Base-by-base conservation (phyloP, 495 filamentous ascomycete genomes). In the Penicillium canariense region DNA sequence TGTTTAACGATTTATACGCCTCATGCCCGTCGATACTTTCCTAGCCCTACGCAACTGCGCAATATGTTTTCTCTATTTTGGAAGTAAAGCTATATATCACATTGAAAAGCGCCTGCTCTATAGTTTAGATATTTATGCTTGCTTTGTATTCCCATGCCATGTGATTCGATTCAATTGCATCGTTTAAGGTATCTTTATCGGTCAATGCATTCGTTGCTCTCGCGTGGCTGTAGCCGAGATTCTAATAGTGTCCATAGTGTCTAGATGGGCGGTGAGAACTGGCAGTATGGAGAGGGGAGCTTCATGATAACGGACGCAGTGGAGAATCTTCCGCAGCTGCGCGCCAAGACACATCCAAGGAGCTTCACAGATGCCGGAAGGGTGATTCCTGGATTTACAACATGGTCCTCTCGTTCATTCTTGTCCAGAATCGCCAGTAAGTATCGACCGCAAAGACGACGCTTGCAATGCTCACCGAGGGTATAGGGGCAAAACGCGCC, bases 361-460 rank as follows among this genome's bases (percentile, higher is more conserved):
- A 39, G 42, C 52, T 45, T 54, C 58, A 62, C 50, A 49, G 52
- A 66, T 68, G 55, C 61, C 50, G 48, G 49, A 59, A 55, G 54
- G 57, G 60, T 62, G 26, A 57, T 40, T 35, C 57, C 56, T 56
- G 51, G 50, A 59, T 23, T 60, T 44, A 23, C 50, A 63, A 52
- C 50, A 90, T 90, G 87, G 87, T 96, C 65, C 78, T 97, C 62
- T 96, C 92, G 32, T 97, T 97, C 70, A 95, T 97, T 63, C 77
- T 97, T 44, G 93, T 97, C 38, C 93, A 97, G 65, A 97, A 97
- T 76, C 87, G 93, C 58, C 93, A 97, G 92, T 96, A 66, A 55
- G 84, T 79, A 25, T 20, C n/a, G n/a, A 27, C 25, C 9, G 38
- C 6, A 4, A 38, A 11, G 11, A 17, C 31, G 44, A 40, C 9